Evolutionary conservation across 2,329 filamentous ascomycete species (phyloP).

Genomic region (Aspergillus ibericus): DNA sequence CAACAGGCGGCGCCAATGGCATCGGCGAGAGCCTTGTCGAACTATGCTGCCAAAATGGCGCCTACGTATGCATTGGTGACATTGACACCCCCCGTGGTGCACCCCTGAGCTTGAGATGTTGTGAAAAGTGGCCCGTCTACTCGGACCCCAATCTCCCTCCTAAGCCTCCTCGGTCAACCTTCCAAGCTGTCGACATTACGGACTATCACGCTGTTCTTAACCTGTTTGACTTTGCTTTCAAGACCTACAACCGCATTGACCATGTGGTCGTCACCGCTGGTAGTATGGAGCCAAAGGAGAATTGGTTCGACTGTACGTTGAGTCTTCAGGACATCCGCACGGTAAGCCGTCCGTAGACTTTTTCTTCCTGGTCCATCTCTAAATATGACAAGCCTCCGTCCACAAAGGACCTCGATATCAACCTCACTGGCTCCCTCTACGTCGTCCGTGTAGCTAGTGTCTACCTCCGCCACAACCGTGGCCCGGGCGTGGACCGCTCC

Average conservation of each 20-base stretch:
- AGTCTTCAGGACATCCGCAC: conserved; percentile 46
- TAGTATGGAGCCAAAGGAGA: conserved; percentile 43
- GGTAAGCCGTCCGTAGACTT: conserved; percentile 23
- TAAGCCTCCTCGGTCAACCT: conserved; percentile 30
- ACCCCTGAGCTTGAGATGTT: conserved; percentile 24
- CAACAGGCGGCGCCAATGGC: conserved; percentile 45
- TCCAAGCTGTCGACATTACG: conserved; percentile 48
- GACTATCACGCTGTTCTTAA: conserved; percentile 48
- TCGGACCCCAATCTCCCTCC: conserved; percentile 17
- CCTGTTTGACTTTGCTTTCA: conserved; percentile 49
- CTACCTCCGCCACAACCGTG: conserved; percentile 47
- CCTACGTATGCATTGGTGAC: conserved; percentile 49
- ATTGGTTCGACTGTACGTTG: conserved; percentile 49
- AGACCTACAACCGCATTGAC: conserved; percentile 50
- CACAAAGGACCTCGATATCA: conserved; percentile 48
- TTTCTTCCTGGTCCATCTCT: neutral
- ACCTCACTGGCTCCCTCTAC: conserved; percentile 49
- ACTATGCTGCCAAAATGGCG: conserved; percentile 40
- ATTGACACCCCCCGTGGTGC: conserved; percentile 36
- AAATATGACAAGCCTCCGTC: conserved; percentile 25
- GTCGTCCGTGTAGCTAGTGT: conserved; percentile 53
- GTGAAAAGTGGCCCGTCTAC: conserved; percentile 17
- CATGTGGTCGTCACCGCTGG: conserved; percentile 52
- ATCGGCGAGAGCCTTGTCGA: conserved; percentile 47
- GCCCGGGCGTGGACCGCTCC: conserved; percentile 39